These are phyloP conservation scores for Penicillium antarcticum DNA, from an alignment of 495 filamentous ascomycete species.

Conservation along the genomic window DNA sequence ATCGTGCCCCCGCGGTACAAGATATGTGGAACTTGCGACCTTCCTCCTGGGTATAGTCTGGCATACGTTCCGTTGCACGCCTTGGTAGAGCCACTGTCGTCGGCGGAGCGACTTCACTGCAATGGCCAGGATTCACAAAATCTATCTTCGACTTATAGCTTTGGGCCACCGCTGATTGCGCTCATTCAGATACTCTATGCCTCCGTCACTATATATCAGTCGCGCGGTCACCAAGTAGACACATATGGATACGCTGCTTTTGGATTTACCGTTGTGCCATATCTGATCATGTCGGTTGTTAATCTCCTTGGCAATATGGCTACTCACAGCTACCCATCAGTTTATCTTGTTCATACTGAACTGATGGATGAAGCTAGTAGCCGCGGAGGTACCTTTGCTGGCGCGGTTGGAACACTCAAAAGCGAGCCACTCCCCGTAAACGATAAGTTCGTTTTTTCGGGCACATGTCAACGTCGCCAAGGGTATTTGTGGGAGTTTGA, in stretches of 20 bases:
- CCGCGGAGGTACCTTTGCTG: background rate
- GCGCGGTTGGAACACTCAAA: background rate
- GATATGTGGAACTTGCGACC: background rate
- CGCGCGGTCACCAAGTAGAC: background rate
- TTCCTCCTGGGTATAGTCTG: background rate
- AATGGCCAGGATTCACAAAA: background rate
- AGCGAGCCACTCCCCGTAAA: background rate
- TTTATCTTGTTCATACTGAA: background rate
- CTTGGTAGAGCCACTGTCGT: background rate
- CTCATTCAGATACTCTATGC: background rate
- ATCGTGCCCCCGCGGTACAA: background rate
- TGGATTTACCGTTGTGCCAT: background rate
- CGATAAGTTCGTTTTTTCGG: background rate
- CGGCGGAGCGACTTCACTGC: background rate
- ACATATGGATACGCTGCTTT: background rate
- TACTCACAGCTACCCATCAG: background rate
- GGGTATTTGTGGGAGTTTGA: background rate
- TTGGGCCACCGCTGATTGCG: background rate
- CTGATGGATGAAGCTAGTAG: background rate
- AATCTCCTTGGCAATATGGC: background rate
- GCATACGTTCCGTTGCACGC: background rate
- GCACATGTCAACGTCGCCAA: background rate
- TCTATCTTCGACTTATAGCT: background rate
- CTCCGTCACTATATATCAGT: background rate
- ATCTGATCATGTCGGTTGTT: background rate